phyloP scores from a whole-genome alignment of 1,284 basidiomycete species.

The Irpex lacteus region DNA sequence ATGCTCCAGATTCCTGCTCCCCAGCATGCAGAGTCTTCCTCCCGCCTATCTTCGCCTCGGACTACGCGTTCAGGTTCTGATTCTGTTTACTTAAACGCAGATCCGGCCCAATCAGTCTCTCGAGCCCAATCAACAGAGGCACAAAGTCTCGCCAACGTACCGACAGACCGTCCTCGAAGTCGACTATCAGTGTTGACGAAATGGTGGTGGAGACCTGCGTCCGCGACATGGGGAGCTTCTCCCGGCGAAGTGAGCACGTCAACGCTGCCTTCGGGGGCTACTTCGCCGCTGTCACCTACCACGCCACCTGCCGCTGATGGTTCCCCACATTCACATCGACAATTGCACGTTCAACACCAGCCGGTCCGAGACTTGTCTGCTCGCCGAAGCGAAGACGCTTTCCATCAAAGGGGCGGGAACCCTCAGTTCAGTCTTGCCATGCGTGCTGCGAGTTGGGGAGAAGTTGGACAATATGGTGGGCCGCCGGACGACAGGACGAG shows the following conservation, averaged over 20 bases:
- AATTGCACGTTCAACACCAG: not conserved
- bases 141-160: not conserved
- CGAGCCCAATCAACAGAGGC: slow-evolving; percentile 9
- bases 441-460: slow-evolving; percentile 65
- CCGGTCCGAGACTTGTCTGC: slow-evolving; percentile 7
- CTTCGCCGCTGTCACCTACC: slow-evolving; percentile 7
- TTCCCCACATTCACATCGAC: not conserved
- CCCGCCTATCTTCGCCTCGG: slow-evolving; percentile 6
- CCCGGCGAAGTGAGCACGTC: slow-evolving; percentile 17
- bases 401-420: slow-evolving; percentile 16
- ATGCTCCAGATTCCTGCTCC: slow-evolving; percentile 6
- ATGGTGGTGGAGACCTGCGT: slow-evolving; percentile 22
- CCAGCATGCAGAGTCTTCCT: not conserved
- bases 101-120: slow-evolving; percentile 17
- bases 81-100: not conserved
- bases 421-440: slow-evolving; percentile 37
- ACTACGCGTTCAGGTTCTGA: not conserved
- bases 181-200: slow-evolving; percentile 17
- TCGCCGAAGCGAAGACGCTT: slow-evolving; percentile 32
- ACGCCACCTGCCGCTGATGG: not conserved
- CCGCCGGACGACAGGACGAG: slow-evolving; percentile 47
- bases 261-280: slow-evolving; percentile 11
- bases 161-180: slow-evolving; percentile 26
- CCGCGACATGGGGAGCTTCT: slow-evolving; percentile 12
- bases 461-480: slow-evolving; percentile 40